These are phyloP conservation scores for Arabis alpina DNA, from an alignment of 345 rosid species.

Conservation along the genomic window DNA sequence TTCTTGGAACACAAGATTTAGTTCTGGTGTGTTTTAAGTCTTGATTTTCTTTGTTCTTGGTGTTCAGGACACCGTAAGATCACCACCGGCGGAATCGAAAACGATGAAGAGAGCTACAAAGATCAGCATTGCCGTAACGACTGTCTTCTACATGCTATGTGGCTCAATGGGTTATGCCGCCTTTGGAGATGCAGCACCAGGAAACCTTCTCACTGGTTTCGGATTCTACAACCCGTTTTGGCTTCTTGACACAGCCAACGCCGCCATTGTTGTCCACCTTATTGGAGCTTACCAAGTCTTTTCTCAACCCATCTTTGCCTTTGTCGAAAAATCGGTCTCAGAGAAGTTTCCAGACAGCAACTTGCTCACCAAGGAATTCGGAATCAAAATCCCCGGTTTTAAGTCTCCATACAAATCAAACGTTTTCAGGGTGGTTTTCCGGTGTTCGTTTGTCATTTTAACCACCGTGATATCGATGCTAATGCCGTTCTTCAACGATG, in stretches of 20 bases:
- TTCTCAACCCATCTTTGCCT: slow-evolving; percentile 75
- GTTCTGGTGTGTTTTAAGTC: no score
- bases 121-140: slow-evolving; percentile 48
- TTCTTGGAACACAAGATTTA: no score
- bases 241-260: slow-evolving; percentile 73
- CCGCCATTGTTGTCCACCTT: slow-evolving; percentile 70
- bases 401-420: slow-evolving; percentile 49
- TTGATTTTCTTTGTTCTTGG: background rate
- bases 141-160: slow-evolving; percentile 57
- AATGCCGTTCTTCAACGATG: slow-evolving; percentile 75
- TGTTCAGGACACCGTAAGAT: slow-evolving; percentile 49
- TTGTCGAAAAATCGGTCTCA: slow-evolving; percentile 52
- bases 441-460: slow-evolving; percentile 56
- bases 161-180: slow-evolving; percentile 81
- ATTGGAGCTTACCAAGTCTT: slow-evolving; percentile 81
- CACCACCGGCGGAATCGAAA: slow-evolving; percentile 53
- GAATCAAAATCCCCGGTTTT: slow-evolving; percentile 50
- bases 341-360: slow-evolving; percentile 48
- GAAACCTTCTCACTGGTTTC: slow-evolving; percentile 77
- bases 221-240: slow-evolving; percentile 79
- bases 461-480: slow-evolving; percentile 74
- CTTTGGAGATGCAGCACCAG: slow-evolving; percentile 70
- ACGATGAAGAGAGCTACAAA: slow-evolving; percentile 52
- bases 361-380: slow-evolving; percentile 55
- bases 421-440: slow-evolving; percentile 64